These are phyloP conservation scores for Eutrema salsugineum DNA, from an alignment of 441 rosid genomes.

Conservation along the genomic window DNA sequence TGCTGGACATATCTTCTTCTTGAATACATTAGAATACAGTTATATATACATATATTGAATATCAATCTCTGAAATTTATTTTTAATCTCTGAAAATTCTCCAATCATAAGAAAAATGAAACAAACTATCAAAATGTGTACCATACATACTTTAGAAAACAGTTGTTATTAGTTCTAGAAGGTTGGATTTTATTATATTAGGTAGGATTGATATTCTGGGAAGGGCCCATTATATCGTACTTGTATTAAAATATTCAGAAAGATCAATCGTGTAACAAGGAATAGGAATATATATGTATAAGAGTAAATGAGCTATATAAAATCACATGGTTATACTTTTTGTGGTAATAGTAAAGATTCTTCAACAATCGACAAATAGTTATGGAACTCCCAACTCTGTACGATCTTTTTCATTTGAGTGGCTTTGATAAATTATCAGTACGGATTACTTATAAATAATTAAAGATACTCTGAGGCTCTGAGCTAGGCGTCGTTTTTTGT, in stretches of 20 bases:
- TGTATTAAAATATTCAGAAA: neutral
- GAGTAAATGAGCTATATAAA: neutral
- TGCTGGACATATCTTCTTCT: no score
- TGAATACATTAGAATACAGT: neutral
- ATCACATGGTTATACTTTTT: conserved; percentile 1
- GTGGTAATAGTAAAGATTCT: neutral
- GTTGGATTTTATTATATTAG: neutral
- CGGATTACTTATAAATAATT: neutral
- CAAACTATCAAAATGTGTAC: neutral
- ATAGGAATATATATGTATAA: neutral
- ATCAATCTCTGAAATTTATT: neutral
- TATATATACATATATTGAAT: neutral
- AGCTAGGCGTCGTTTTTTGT: neutral
- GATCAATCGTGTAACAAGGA: conserved; percentile 6
- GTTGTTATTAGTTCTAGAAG: conserved; percentile 9
- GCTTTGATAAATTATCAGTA: neutral
- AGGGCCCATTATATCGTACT: neutral
- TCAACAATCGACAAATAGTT: neutral
- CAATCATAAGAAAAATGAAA: neutral
- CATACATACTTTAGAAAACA: neutral
- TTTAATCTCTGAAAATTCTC: no score
- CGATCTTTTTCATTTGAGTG: neutral
- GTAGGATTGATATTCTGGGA: neutral
- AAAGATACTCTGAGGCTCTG: neutral
- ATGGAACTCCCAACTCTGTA: neutral